These are phyloP conservation scores for Elsinoe batatas DNA, from an alignment of 2,329 filamentous ascomycete species.

Conservation along the genomic window DNA sequence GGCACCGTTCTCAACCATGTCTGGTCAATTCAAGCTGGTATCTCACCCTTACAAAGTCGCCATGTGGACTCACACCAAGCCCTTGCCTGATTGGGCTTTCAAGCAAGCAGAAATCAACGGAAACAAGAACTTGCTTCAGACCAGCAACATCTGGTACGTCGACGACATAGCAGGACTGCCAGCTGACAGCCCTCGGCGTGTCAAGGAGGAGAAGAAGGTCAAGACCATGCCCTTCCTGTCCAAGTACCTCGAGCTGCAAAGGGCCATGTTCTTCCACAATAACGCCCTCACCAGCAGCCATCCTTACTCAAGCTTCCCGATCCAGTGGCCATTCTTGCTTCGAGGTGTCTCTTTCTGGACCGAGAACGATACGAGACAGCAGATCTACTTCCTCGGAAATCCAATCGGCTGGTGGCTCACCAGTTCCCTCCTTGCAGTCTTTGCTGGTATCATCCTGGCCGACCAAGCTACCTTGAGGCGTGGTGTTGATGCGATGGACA, in stretches of 20 bases:
- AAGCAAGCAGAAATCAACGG: constrained; percentile 99
- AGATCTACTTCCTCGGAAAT: constrained; percentile 98
- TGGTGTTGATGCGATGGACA: constrained; percentile 85
- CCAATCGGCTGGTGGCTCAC: constrained; percentile 96
- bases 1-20: constrained; percentile 81
- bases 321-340: constrained; percentile 96
- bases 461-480: constrained; percentile 90
- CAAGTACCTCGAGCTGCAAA: constrained; percentile 94
- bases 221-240: constrained; percentile 79
- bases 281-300: constrained; percentile 95
- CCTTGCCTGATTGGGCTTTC: constrained; percentile 93
- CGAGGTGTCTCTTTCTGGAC: constrained; percentile 99
- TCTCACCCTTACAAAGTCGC: constrained; percentile 92
- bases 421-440: constrained; percentile 84
- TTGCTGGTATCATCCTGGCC: constrained; percentile 79
- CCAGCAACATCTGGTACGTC: constrained; percentile 89
- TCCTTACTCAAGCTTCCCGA: constrained; percentile 87
- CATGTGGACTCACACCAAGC: constrained; percentile 96
- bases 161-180: constrained; percentile 81
- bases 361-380: constrained; percentile 83
- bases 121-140: constrained; percentile 86
- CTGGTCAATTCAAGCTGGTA: constrained; percentile 90
- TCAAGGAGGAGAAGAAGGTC: constrained; percentile 66
- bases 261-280: constrained; percentile 99
- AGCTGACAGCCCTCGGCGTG: constrained; percentile 59